Conservation (phyloP, 805 yeast genomes). For the Candida qinlingensis region DNA sequence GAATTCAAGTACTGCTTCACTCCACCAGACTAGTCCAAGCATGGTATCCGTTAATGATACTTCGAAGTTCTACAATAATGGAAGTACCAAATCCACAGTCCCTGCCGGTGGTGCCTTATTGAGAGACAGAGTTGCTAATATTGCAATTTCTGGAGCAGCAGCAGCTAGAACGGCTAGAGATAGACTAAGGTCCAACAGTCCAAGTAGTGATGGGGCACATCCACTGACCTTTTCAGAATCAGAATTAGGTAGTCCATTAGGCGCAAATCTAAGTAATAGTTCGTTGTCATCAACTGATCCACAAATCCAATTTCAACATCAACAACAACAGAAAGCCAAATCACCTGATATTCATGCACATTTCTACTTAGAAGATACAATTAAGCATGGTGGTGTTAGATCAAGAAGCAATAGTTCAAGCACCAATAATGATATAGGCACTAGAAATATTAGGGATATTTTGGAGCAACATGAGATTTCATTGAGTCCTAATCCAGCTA, state of each 20-base stretch:
- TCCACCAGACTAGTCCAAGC: conserved; percentile 4
- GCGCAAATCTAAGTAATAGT: conserved; percentile 16
- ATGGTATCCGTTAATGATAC: neutral
- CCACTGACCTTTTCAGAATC: neutral
- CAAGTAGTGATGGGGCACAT: conserved; percentile 1
- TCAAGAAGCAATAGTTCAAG: conserved; percentile 27
- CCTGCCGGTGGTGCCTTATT: conserved; percentile 44
- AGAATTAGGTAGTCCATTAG: neutral
- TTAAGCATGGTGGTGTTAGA: conserved; percentile 41
- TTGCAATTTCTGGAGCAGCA: conserved; percentile 34
- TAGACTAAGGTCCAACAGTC: conserved; percentile 16
- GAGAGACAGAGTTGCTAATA: conserved; percentile 32
- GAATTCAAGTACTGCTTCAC: neutral
- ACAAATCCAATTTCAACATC: neutral
- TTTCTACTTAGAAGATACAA: conserved; percentile 62
- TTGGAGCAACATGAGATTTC: conserved; percentile 3
- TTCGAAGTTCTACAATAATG: neutral
- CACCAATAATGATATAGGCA: conserved; percentile 13
- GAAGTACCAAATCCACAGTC: conserved; percentile 26
- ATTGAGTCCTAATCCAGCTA: neutral
- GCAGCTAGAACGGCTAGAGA: conserved; percentile 34
- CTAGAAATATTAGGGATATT: conserved; percentile 11
- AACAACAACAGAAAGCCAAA: conserved; percentile 22
- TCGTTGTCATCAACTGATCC: conserved; percentile 19
- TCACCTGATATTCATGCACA: conserved; percentile 73